Evolutionary conservation across 2,329 filamentous ascomycete species (phyloP).

Genomic region (Corynespora cassiicola): DNA sequence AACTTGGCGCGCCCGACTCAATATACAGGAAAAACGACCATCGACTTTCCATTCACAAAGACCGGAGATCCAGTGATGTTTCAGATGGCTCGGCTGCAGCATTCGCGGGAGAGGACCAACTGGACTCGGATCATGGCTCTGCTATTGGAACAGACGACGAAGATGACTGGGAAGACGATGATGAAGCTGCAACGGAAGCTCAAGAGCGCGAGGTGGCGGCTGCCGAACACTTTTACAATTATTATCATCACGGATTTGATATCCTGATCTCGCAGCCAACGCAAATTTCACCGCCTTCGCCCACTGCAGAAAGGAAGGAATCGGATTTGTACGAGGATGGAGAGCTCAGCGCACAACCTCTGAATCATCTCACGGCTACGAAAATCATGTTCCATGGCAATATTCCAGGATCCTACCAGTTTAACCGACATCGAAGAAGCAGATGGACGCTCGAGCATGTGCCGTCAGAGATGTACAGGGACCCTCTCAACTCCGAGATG

Average conservation of each 20-base stretch:
- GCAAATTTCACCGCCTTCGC: constrained; percentile 51
- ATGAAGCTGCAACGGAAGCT: constrained; percentile 58
- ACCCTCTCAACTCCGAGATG: constrained; percentile 75
- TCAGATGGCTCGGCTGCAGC: constrained; percentile 39
- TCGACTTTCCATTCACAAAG: constrained; percentile 79
- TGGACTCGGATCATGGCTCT: constrained; percentile 42
- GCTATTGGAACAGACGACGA: constrained; percentile 45
- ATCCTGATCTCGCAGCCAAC: constrained; percentile 84
- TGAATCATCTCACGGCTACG: constrained; percentile 78
- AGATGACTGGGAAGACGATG: constrained; percentile 55
- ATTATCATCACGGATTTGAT: constrained; percentile 95
- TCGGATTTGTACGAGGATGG: constrained; percentile 28
- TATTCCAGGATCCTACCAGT: constrained; percentile 92
- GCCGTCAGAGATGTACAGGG: constrained; percentile 49
- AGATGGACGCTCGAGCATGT: constrained; percentile 76
- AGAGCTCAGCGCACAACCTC: constrained; percentile 36
- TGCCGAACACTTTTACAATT: constrained; percentile 88
- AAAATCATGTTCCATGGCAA: constrained; percentile 96
- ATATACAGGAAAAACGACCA: constrained; percentile 93
- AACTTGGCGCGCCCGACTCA: constrained; percentile 90
- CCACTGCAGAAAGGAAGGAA: constrained; percentile 63
- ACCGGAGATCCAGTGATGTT: constrained; percentile 43
- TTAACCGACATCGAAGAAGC: constrained; percentile 90
- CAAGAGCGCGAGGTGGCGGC: constrained; percentile 67
- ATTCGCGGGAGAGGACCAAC: constrained; percentile 35